Conservation (phyloP, 2,329 filamentous ascomycete species). For the Talaromyces islandicus region DNA sequence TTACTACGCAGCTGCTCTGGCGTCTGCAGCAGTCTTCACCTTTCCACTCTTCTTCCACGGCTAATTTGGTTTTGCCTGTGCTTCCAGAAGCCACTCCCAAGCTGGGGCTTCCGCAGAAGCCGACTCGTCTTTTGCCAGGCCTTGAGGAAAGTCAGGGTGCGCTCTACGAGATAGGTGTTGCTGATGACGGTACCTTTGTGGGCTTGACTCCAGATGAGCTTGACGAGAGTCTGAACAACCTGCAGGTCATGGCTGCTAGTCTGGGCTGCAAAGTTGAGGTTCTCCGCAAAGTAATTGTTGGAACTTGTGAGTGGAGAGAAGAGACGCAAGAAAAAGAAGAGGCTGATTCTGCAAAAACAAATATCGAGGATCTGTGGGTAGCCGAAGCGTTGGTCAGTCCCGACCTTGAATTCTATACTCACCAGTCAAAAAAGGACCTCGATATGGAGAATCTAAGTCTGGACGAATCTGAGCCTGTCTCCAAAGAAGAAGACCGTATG, state of each 20-base stretch:
- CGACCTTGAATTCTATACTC: conserved; percentile 46
- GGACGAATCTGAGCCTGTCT: not conserved
- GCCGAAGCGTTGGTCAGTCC: conserved; percentile 86
- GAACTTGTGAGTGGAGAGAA: conserved; percentile 60
- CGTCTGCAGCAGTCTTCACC: conserved; percentile 89
- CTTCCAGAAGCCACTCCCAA: conserved; percentile 60
- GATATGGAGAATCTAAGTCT: conserved; percentile 1
- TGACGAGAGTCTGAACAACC: conserved; percentile 78
- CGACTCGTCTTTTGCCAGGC: conserved; percentile 58
- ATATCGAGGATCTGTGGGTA: conserved; percentile 65
- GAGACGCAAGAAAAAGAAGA: conserved; percentile 17
- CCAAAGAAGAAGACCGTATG: conserved; percentile 5
- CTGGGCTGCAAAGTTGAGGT: conserved; percentile 81
- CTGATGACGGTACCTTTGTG: conserved; percentile 86
- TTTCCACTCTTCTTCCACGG: conserved; percentile 75
- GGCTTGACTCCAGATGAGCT: conserved; percentile 87
- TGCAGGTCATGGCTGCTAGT: conserved; percentile 87
- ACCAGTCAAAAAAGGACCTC: conserved; percentile 11
- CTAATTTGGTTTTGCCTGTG: conserved; percentile 67
- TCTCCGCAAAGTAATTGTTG: conserved; percentile 74
- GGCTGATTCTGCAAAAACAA: conserved; percentile 19
- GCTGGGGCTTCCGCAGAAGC: conserved; percentile 50
- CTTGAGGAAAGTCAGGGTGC: conserved; percentile 90
- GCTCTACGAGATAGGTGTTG: conserved; percentile 92
- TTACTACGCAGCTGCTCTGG: conserved; percentile 95